These are phyloP conservation scores for Ammopiptanthus mongolicus DNA, from an alignment of 306 rosid genomes.

Conservation along the genomic window DNA sequence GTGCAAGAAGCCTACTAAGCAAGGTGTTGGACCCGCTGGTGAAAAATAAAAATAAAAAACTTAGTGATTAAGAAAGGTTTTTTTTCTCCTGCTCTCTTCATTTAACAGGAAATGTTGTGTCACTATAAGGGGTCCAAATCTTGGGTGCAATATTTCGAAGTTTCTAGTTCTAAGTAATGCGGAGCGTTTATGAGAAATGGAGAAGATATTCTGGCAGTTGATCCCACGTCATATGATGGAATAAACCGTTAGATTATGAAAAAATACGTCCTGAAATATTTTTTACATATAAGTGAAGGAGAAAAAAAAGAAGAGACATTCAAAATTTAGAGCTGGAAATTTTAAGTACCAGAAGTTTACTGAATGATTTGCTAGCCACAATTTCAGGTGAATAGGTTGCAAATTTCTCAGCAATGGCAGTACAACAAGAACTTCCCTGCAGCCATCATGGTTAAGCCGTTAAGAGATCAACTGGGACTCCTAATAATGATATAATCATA, in stretches of 20 bases:
- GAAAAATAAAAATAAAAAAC: neutral
- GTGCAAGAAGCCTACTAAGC: neutral
- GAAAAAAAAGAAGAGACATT: neutral
- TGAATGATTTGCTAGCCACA: constrained; percentile 65
- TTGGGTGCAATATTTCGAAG: neutral
- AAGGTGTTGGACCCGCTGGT: neutral
- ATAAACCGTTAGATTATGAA: neutral
- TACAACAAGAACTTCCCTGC: constrained; percentile 73
- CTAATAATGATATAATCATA: neutral
- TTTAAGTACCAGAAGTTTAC: constrained; percentile 62
- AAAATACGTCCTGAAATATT: neutral
- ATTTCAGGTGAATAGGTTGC: constrained; percentile 51
- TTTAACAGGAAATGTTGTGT: neutral
- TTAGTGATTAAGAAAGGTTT: neutral
- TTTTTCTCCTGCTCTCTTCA: neutral
- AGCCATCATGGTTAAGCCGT: neutral
- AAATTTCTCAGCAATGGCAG: constrained; percentile 67
- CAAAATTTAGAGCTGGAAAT: constrained; percentile 3
- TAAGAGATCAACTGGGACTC: neutral
- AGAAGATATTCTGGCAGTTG: neutral
- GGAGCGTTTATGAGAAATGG: neutral
- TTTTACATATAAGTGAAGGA: neutral
- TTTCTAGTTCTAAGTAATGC: neutral
- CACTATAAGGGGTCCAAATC: neutral
- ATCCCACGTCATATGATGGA: neutral